Conservation (phyloP, 768 basidiomycete species). For the Roridomyces roridus region DNA sequence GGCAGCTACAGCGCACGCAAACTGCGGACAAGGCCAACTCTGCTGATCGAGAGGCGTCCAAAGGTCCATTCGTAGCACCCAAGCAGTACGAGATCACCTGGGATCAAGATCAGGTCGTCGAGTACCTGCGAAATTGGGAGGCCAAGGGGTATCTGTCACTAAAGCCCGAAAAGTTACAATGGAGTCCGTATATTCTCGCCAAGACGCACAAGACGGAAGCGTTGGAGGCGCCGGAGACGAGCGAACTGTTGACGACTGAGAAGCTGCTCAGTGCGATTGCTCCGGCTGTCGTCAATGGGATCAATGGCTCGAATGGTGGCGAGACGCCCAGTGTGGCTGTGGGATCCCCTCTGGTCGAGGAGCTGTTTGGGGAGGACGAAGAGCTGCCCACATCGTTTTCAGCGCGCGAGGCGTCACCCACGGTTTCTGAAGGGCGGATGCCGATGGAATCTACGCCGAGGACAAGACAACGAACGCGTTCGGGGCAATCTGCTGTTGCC, state of each 20-base stretch:
- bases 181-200: constrained; percentile 89
- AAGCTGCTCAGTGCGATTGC: constrained; percentile 9
- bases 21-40: constrained; percentile 48
- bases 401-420: not conserved
- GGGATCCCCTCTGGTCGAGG: constrained; percentile 9
- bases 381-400: constrained; percentile 6
- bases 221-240: constrained; percentile 22
- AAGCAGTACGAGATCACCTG: constrained; percentile 78
- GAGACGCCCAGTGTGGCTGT: constrained; percentile 15
- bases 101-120: constrained; percentile 69
- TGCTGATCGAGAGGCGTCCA: constrained; percentile 41
- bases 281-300: constrained; percentile 1
- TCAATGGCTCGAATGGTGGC: constrained; percentile 5
- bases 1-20: constrained; percentile 65
- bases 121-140: constrained; percentile 73
- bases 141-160: constrained; percentile 78
- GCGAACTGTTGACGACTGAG: constrained; percentile 16
- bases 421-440: not conserved
- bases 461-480: constrained; percentile 11
- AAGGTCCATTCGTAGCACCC: constrained; percentile 66
- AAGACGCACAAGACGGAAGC: constrained; percentile 39
- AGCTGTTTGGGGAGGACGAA: constrained; percentile 1
- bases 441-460: constrained; percentile 24
- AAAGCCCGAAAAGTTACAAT: constrained; percentile 86
- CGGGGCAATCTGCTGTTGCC: not conserved